phyloP scores from a whole-genome alignment of 1,284 basidiomycete species.

The Marasmius oreades region DNA sequence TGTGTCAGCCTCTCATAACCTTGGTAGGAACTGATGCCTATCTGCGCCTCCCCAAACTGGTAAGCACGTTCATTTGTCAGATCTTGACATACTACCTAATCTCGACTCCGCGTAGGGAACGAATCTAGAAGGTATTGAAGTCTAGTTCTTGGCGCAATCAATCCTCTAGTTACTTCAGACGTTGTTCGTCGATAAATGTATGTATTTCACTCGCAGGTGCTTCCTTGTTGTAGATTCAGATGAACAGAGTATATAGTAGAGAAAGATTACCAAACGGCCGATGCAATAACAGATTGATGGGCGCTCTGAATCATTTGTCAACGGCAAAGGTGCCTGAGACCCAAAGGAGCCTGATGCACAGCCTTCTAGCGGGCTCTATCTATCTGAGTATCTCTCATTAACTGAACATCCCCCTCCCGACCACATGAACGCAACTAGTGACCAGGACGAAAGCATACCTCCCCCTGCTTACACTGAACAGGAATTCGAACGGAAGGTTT shows the following conservation, averaged over 20 bases:
- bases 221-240: too few species aligned
- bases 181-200: too few species aligned
- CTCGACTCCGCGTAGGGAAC: conserved; percentile 53
- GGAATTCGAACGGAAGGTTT: conserved; percentile 54
- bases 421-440: neutral
- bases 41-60: conserved; percentile 76
- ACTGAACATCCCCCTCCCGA: conserved; percentile 1
- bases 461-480: conserved; percentile 49
- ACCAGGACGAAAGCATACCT: conserved; percentile 28
- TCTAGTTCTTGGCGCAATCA: conserved; percentile 36
- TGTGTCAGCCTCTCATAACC: conserved; percentile 1
- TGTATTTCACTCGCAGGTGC: too few species aligned
- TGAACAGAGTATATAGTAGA: too few species aligned
- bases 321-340: too few species aligned
- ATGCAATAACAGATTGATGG: too few species aligned
- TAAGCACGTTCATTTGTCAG: conserved; percentile 32
- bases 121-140: conserved; percentile 78
- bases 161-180: too few species aligned
- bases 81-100: conserved; percentile 5
- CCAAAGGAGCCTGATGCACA: too few species aligned
- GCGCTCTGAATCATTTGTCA: neutral
- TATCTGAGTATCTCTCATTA: too few species aligned
- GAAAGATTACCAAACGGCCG: too few species aligned
- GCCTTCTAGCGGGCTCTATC: too few species aligned
- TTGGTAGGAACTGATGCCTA: conserved; percentile 75